These are phyloP conservation scores for Oryza australiensis DNA, from an alignment of 176 grass and related monocot genomes.

Conservation along the genomic window DNA sequence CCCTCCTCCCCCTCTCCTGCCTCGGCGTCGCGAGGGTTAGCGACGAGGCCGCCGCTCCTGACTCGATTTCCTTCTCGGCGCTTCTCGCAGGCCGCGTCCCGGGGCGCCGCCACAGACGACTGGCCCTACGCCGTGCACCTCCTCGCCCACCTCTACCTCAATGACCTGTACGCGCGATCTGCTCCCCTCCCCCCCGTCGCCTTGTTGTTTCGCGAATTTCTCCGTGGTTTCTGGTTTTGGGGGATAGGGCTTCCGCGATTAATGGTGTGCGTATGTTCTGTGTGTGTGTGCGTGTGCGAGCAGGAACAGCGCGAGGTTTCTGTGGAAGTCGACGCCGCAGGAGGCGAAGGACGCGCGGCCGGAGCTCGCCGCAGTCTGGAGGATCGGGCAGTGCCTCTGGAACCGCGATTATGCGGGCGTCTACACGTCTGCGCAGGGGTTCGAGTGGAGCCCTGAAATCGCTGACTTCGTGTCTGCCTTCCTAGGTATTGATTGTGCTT, in stretches of 20 bases:
- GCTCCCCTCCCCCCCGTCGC: background rate
- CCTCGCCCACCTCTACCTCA: constrained; percentile 67
- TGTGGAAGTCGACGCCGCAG: constrained; percentile 84
- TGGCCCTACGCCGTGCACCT: constrained; percentile 95
- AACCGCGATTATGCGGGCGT: constrained; percentile 77
- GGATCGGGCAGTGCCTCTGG: constrained; percentile 84
- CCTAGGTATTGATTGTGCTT: constrained; percentile 44
- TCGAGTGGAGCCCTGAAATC: constrained; percentile 69
- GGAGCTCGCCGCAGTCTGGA: constrained; percentile 75
- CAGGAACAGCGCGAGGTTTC: constrained; percentile 82
- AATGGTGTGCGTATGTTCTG: background rate
- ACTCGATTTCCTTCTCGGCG: background rate
- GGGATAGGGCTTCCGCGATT: constrained; percentile 10
- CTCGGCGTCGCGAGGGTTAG: constrained; percentile 10
- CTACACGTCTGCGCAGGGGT: constrained; percentile 50
- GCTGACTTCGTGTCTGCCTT: constrained; percentile 61
- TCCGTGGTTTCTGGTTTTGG: background rate
- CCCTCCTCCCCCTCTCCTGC: background rate
- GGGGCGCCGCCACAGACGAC: constrained; percentile 55
- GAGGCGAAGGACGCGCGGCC: constrained; percentile 71
- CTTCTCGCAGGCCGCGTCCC: constrained; percentile 53
- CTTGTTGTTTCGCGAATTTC: background rate
- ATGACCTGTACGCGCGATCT: constrained; percentile 61
- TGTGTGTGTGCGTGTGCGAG: background rate
- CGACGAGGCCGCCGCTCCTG: background rate